Base-by-base conservation (phyloP, 768 basidiomycete species). In the Kwoniella sp. region DNA sequence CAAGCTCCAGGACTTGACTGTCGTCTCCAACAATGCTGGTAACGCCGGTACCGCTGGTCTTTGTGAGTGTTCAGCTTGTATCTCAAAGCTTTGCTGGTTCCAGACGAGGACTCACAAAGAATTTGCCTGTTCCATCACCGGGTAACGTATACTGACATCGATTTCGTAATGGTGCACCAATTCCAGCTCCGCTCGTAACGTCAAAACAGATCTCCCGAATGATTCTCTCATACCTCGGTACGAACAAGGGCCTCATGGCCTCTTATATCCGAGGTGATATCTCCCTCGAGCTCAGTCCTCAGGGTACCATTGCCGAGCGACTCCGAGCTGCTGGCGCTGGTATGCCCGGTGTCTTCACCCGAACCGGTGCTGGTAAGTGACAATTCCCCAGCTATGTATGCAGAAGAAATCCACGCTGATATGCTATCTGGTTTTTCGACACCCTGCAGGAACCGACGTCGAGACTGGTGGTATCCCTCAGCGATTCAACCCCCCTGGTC, bases 11-110 rank as follows among this genome's bases (percentile, higher is more conserved):
- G 69, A 77, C 48, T 58, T 78, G 37, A 78, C 73, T 4, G 73
- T 69, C 15, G 75, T 78, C 15, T 72, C 70, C 22, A 78, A 78
- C 65, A 78, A 78, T 50, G 75, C 75, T 27, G 77, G 77, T 54
- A 71, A 74, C 55, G 61, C 69, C 15, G 74, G 72, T 25, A 65
- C 67, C 7, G 64, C 30, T 21, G 75, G 74, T 8, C 58, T 76
- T 12, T 64, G 74, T 76, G 63, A 66, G 74, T 71, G 15, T 22
- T 1, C 17, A 21, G n/a, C 30, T 47, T 51, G 2, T 33, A 6
- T 33, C 24, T 27, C 25, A 26, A 54, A 13, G 13, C 33, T 13
- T n/a, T n/a, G 47, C 19, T 33, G 13, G 6, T 19, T 48, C 5
- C 47, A n/a, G n/a, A n/a, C n/a, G n/a, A n/a, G n/a, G n/a, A n/a